Conservation (phyloP, 2,329 filamentous ascomycete species). For the Aspergillus niger region DNA sequence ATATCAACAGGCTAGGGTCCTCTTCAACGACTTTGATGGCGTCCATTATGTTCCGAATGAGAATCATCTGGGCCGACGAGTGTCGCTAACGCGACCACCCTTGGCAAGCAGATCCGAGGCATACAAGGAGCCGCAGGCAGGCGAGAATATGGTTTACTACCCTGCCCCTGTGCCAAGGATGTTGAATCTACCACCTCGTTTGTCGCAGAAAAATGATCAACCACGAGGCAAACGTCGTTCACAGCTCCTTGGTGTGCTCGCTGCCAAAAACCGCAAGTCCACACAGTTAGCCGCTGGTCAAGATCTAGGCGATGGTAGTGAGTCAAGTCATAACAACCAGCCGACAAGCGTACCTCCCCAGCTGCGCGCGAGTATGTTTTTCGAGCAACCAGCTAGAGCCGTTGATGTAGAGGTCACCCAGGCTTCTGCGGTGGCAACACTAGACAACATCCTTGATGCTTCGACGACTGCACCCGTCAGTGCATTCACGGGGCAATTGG, state of each 20-base stretch:
- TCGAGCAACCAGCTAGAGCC: slow-evolving; percentile 66
- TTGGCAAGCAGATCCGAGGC: slow-evolving; percentile 42
- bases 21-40: slow-evolving; percentile 55
- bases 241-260: slow-evolving; percentile 68
- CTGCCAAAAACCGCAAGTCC: slow-evolving; percentile 56
- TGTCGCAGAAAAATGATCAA: slow-evolving; percentile 71
- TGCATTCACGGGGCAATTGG: slow-evolving; percentile 88
- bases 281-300: slow-evolving; percentile 47
- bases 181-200: slow-evolving; percentile 85
- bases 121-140: slow-evolving; percentile 53
- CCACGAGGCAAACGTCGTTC: slow-evolving; percentile 71
- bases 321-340: slow-evolving; percentile 33
- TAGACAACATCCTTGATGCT: slow-evolving; percentile 90
- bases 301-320: slow-evolving; percentile 20
- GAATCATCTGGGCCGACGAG: slow-evolving; percentile 30
- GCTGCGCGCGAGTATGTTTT: slow-evolving; percentile 86
- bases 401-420: slow-evolving; percentile 63
- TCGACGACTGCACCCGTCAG: slow-evolving; percentile 83
- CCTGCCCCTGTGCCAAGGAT: slow-evolving; percentile 91
- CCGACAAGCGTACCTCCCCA: slow-evolving; percentile 70
- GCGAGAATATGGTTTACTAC: slow-evolving; percentile 87
- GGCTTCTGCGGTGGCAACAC: slow-evolving; percentile 81
- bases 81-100: slow-evolving; percentile 44
- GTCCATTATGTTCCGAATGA: slow-evolving; percentile 46
- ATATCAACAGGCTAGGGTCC: slow-evolving; percentile 45